A percentile compares a stretch with the other conserved stretches of the same genome.
Evolutionary conservation across 2,329 filamentous ascomycete genomes (phyloP).

Genomic region (Aspergillus jensenii): DNA sequence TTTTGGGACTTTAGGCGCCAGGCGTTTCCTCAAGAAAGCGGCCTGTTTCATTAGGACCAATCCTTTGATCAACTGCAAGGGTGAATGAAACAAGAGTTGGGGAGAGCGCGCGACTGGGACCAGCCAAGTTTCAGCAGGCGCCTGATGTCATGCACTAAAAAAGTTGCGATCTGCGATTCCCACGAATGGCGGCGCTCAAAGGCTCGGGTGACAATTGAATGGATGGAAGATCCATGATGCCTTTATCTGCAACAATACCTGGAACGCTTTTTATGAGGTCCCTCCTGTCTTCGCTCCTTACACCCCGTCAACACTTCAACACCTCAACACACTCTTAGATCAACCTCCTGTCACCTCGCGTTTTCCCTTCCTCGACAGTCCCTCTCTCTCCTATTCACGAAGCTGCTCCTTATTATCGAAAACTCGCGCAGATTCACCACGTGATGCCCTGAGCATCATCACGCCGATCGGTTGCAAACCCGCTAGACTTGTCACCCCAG

Average conservation of each 20-base stretch:
- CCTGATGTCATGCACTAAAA: constrained; percentile 35
- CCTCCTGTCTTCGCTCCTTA: constrained; percentile 5
- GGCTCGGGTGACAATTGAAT: constrained; percentile 10
- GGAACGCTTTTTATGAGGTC: constrained; percentile 1
- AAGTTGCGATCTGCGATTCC: constrained; percentile 18
- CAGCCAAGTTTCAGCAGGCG: constrained; percentile 34
- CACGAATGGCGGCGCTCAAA: constrained; percentile 23
- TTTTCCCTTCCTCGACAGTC: background rate
- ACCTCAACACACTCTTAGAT: background rate
- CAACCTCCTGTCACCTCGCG: background rate
- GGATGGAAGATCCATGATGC: constrained; percentile 11
- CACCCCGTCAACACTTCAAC: background rate
- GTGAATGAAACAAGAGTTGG: constrained; percentile 1
- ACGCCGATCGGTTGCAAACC: background rate
- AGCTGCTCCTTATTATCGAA: background rate
- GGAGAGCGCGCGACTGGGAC: constrained; percentile 6
- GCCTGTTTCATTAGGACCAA: background rate
- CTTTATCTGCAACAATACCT: constrained; percentile 19
- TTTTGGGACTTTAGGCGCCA: constrained; percentile 9
- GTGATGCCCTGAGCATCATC: background rate
- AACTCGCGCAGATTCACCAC: background rate
- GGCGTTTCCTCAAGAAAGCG: background rate
- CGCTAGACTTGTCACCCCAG: background rate
- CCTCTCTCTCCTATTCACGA: background rate
- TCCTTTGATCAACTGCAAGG: background rate